phyloP scores from a whole-genome alignment of 352 stramenopile genomes.

The Elongisporangium undulatum region DNA sequence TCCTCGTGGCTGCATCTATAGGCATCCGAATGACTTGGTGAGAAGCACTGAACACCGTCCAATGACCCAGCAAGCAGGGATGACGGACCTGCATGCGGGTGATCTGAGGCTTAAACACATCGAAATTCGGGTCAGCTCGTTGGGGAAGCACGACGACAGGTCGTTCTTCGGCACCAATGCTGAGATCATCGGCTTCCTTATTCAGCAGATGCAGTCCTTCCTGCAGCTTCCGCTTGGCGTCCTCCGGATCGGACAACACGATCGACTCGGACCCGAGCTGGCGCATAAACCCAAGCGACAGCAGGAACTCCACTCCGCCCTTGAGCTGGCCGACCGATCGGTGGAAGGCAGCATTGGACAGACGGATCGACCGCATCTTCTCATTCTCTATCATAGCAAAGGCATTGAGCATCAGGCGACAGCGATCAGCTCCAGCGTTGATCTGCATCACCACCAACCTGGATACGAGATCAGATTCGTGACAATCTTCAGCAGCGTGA shows the following conservation, averaged over 20 bases:
- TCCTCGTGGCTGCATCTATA: conserved; percentile 74
- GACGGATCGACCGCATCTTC: conserved; percentile 74
- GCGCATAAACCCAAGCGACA: conserved; percentile 59
- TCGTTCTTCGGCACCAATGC: conserved; percentile 38
- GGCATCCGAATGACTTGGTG: not conserved
- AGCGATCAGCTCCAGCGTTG: conserved; percentile 1
- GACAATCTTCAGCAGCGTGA: conserved; percentile 84
- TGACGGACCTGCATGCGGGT: conserved; percentile 62
- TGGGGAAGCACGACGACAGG: conserved; percentile 42
- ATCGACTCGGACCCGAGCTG: conserved; percentile 48
- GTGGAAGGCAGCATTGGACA: conserved; percentile 75
- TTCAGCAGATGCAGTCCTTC: conserved; percentile 53
- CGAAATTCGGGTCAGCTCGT: conserved; percentile 41
- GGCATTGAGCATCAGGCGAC: not conserved
- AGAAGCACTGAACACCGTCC: not conserved
- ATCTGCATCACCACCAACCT: conserved; percentile 29
- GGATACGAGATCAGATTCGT: conserved; percentile 79
- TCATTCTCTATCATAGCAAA: conserved; percentile 49
- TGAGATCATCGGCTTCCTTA: conserved; percentile 75
- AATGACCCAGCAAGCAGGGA: not conserved
- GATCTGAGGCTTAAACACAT: conserved; percentile 84
- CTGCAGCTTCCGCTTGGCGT: conserved; percentile 30
- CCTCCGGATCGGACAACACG: conserved; percentile 14
- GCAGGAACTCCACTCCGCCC: conserved; percentile 70
- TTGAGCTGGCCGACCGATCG: conserved; percentile 58